Conservation (phyloP, 2,329 filamentous ascomycete species). For the Cordyceps farinosa region DNA sequence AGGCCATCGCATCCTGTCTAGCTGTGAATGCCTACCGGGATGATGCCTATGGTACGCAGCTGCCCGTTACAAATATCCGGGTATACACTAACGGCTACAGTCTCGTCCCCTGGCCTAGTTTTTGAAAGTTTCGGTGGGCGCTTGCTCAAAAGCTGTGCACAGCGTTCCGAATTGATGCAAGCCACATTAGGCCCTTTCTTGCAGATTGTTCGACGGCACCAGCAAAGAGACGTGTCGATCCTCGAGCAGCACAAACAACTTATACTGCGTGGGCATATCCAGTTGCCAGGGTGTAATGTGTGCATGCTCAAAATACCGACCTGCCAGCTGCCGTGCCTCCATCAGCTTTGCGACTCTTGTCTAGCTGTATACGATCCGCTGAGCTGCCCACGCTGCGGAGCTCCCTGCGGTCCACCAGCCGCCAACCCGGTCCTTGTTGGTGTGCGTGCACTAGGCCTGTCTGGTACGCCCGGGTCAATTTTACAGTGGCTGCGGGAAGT, state of each 20-base stretch:
- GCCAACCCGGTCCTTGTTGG: neutral
- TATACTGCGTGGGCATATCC: neutral
- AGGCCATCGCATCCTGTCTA: neutral
- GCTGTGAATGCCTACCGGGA: neutral
- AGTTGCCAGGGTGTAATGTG: neutral
- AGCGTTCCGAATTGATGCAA: neutral
- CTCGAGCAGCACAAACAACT: neutral
- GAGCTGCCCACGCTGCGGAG: neutral
- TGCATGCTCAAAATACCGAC: neutral
- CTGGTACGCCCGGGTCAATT: neutral
- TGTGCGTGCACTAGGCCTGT: neutral
- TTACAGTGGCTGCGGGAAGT: neutral
- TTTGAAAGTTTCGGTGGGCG: neutral
- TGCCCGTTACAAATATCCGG: neutral
- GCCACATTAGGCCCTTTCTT: neutral
- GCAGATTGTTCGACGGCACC: neutral
- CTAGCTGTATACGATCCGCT: neutral
- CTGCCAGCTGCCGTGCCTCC: neutral
- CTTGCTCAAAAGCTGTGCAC: neutral
- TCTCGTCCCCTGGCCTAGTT: neutral
- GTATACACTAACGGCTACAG: neutral
- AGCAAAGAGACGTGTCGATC: neutral
- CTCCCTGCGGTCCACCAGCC: neutral
- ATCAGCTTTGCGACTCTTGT: neutral
- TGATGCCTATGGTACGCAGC: neutral